phyloP scores from a whole-genome alignment of 352 stramenopile genomes.

The Peronospora belbahrii region DNA sequence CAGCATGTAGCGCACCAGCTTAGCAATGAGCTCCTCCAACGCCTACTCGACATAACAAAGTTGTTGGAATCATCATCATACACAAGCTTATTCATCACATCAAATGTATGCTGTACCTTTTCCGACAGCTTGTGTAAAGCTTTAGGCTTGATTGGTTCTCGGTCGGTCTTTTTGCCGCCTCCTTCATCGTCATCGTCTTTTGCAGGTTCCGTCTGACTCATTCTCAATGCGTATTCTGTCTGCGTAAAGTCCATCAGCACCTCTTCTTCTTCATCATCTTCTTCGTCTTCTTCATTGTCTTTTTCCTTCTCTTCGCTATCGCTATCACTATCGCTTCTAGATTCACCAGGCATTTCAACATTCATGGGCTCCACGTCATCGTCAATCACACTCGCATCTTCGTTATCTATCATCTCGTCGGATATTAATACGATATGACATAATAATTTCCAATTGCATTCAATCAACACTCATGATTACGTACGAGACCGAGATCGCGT shows the following conservation, averaged over 20 bases:
- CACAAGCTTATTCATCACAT: background rate
- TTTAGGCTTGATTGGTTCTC: slow-evolving; percentile 27
- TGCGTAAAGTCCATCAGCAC: slow-evolving; percentile 68
- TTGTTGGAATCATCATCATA: background rate
- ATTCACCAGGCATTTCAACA: slow-evolving; percentile 18
- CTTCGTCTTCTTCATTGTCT: slow-evolving; percentile 13
- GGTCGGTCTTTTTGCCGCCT: slow-evolving; percentile 27
- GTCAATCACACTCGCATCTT: slow-evolving; percentile 28
- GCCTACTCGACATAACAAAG: slow-evolving; percentile 21
- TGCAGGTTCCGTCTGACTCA: slow-evolving; percentile 31
- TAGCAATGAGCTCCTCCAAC: slow-evolving; percentile 63
- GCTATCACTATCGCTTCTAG: slow-evolving; percentile 12
- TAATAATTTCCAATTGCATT: background rate
- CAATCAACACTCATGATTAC: background rate
- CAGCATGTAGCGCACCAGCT: slow-evolving; percentile 76
- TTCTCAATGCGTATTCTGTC: slow-evolving; percentile 57
- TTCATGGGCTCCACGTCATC: slow-evolving; percentile 22
- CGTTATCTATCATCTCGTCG: slow-evolving; percentile 27
- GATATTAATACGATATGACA: background rate
- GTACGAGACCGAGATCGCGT: slow-evolving; percentile 34
- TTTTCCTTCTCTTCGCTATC: slow-evolving; percentile 31
- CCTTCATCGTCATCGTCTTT: slow-evolving; percentile 28
- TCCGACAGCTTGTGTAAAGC: slow-evolving; percentile 41
- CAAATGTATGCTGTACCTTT: slow-evolving; percentile 30
- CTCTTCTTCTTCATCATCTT: slow-evolving; percentile 43